Evolutionary conservation across 805 yeast genomes (phyloP).

Genomic region (Zygoascus tannicola): DNA sequence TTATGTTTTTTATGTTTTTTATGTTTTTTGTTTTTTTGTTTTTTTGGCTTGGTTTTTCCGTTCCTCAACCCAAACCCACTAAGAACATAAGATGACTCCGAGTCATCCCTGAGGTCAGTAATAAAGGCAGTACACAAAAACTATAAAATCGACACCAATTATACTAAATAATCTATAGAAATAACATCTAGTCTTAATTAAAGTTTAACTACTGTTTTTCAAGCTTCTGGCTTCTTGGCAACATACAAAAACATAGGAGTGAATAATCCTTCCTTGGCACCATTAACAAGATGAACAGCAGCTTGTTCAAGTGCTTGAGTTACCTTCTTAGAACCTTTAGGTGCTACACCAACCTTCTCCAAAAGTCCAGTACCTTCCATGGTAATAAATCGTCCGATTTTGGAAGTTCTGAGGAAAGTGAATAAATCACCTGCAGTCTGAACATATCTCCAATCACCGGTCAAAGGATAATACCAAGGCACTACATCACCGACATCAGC

Average conservation of each 20-base stretch:
- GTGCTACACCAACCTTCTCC: slow-evolving; percentile 83
- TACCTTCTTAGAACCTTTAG: slow-evolving; percentile 84
- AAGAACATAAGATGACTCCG: too few relatives aligned
- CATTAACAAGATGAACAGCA: slow-evolving; percentile 87
- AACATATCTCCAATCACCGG: slow-evolving; percentile 86
- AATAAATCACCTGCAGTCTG: slow-evolving; percentile 69
- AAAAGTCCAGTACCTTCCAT: slow-evolving; percentile 69
- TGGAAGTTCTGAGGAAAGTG: slow-evolving; percentile 83
- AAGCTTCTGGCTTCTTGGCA: slow-evolving; percentile 69
- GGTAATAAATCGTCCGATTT: slow-evolving; percentile 76
- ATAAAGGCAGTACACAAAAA: too few relatives aligned
- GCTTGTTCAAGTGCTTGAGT: slow-evolving; percentile 94
- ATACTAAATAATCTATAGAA: too few relatives aligned
- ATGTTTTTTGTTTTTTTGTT: too few relatives aligned
- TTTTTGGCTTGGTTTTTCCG: too few relatives aligned
- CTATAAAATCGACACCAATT: too few relatives aligned
- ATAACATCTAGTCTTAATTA: too few relatives aligned
- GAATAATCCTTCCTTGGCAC: slow-evolving; percentile 82
- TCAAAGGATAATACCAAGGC: slow-evolving; percentile 96
- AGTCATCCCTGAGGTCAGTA: too few relatives aligned
- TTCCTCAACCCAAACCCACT: too few relatives aligned
- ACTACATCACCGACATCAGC: slow-evolving; percentile 74
- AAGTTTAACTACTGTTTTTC: too few relatives aligned
- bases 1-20: too few relatives aligned
- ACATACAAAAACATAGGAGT: slow-evolving; percentile 97